Conservation (phyloP, 2,329 filamentous ascomycete species). For the Emmonsia crescens region DNA sequence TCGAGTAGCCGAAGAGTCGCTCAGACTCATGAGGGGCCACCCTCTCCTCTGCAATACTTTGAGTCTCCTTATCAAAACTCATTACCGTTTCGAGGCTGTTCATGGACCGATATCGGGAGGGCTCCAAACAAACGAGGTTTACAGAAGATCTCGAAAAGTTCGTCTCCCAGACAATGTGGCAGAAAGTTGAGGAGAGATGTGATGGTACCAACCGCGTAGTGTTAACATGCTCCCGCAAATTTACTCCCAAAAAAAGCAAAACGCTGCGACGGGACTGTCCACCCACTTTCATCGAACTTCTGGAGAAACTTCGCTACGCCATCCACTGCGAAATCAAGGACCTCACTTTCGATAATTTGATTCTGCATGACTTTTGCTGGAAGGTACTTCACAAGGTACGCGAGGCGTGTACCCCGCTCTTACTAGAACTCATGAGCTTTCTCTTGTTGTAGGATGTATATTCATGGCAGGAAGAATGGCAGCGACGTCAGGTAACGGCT, state of each 20-base stretch:
- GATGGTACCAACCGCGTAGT: neutral
- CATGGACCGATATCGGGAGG: constrained; percentile 22
- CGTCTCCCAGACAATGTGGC: constrained; percentile 14
- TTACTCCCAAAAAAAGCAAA: neutral
- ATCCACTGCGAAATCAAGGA: constrained; percentile 30
- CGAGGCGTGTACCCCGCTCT: no score
- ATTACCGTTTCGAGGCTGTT: constrained; percentile 31
- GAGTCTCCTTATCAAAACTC: constrained; percentile 26
- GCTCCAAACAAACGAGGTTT: constrained; percentile 17
- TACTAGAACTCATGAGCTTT: no score
- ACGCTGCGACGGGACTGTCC: neutral
- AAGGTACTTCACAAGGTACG: constrained; percentile 24
- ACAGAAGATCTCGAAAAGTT: constrained; percentile 28
- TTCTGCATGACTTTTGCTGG: constrained; percentile 35
- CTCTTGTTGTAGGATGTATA: no score
- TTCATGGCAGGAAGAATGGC: no score
- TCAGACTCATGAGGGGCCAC: constrained; percentile 26
- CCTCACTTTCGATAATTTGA: constrained; percentile 36
- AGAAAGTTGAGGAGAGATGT: neutral
- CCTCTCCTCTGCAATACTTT: constrained; percentile 31
- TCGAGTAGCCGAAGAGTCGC: constrained; percentile 7
- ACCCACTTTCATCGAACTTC: constrained; percentile 15
- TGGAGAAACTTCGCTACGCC: constrained; percentile 22
- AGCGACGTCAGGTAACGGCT: no score
- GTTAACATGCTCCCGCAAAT: no score